Evolutionary conservation across 2,329 filamentous ascomycete genomes (phyloP), one percentile per base, ranked within the genome.

Genomic region (Aspergillus tanneri): DNA sequence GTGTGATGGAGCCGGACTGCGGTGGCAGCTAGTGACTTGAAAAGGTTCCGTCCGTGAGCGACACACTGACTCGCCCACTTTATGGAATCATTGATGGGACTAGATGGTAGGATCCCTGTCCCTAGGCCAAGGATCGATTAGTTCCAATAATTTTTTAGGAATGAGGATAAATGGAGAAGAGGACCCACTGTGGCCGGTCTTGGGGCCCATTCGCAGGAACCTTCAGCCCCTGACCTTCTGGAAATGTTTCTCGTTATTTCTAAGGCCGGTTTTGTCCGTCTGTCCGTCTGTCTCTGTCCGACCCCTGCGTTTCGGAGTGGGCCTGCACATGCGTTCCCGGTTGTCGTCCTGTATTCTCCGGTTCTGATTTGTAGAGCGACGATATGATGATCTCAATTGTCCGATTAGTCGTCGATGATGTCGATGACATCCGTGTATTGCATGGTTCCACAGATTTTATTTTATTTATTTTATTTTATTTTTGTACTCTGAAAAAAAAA

Each of bases 351-450:
- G 46, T 53, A 53, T 53, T 58, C 52, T 57, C 48, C 46, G 55
- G 47, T 35, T 57, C 49, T 59, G 56, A 59, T 59, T 57, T 54
- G 56, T 52, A 56, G 54, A 42, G 47, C 49, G 48, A 27, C 23
- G 42, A 37, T 42, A 40, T 39, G 56, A 59, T 59, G 56, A 59
- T 57, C 56, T 57, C 50, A 55, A 52, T 47, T 47, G 53, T 57
- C 55, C 53, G 55, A 56, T 54, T 45, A 50, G 41, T 49, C 43
- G 46, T 47, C 36, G 32, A 47, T 50, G 46, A 53, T 54, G 54
- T 50, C 54, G 54, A 55, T 58, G 47, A 11, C 32, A 47, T 49
- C 14, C 18, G 12, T 16, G 42, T 28, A 23, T 19, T 16, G 24
- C n/a, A 8, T n/a, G 28, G 23, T 10, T 39, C 9, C 18, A 38